Conservation (phyloP, 2,329 filamentous ascomycete genomes). For the Microsporum audouinii region DNA sequence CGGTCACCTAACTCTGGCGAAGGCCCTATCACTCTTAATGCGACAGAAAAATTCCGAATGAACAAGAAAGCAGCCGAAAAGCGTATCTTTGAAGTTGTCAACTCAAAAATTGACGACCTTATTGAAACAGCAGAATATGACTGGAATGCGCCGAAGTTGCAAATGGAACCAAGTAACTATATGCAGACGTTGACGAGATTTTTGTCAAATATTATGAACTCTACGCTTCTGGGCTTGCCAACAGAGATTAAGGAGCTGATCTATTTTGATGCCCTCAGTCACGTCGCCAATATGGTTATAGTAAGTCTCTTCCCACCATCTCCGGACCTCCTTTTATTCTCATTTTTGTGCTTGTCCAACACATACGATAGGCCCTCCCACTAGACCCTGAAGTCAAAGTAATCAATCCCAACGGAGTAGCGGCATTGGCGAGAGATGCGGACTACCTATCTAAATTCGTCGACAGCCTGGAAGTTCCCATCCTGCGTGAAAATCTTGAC, state of each 20-base stretch:
- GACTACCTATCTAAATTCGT: slow-evolving; percentile 78
- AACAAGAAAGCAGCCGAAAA: slow-evolving; percentile 96
- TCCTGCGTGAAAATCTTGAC: slow-evolving; percentile 77
- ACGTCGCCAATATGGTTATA: slow-evolving; percentile 76
- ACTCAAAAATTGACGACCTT: slow-evolving; percentile 95
- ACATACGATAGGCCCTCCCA: slow-evolving; percentile 51
- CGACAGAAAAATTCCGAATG: slow-evolving; percentile 73
- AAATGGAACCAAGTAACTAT: slow-evolving; percentile 73
- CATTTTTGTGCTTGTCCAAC: slow-evolving; percentile 5
- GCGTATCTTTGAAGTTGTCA: slow-evolving; percentile 95
- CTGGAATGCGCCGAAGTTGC: slow-evolving; percentile 56
- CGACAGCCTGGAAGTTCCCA: slow-evolving; percentile 72
- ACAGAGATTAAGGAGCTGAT: slow-evolving; percentile 95
- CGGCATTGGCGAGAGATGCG: slow-evolving; percentile 70
- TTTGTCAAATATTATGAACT: slow-evolving; percentile 91
- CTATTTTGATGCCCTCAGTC: slow-evolving; percentile 89
- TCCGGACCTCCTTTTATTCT: not conserved
- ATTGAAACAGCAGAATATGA: slow-evolving; percentile 97
- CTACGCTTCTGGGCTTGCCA: slow-evolving; percentile 82
- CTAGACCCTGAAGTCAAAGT: slow-evolving; percentile 66
- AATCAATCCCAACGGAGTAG: slow-evolving; percentile 79
- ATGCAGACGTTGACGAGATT: slow-evolving; percentile 92
- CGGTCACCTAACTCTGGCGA: slow-evolving; percentile 68
- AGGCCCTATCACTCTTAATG: slow-evolving; percentile 65
- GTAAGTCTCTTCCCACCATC: slow-evolving; percentile 36